These are phyloP conservation scores for Mycena olivaceomarginata DNA, from an alignment of 768 basidiomycete genomes.

Conservation along the genomic window DNA sequence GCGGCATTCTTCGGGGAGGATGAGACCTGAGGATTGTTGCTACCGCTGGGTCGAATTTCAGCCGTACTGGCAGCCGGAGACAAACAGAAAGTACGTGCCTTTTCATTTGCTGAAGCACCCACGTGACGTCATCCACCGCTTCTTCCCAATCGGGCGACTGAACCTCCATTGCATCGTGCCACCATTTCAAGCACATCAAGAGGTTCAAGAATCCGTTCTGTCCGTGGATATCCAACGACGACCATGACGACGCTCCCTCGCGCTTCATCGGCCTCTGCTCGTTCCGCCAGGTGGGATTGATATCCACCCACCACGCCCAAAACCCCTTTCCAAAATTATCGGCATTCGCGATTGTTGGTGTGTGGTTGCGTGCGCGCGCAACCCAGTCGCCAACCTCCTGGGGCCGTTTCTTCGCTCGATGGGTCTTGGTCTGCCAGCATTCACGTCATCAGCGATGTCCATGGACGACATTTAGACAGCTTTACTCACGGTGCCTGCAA, in stretches of 20 bases:
- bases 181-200: too few species aligned
- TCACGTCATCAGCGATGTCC: neutral
- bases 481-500: constrained; percentile 4
- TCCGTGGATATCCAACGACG: neutral
- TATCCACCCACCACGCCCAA: neutral
- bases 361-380: neutral
- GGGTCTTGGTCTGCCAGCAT: neutral
- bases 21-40: too few species aligned
- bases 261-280: neutral
- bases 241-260: neutral
- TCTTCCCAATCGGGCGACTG: too few species aligned
- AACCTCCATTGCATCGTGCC: too few species aligned
- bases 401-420: neutral
- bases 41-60: too few species aligned
- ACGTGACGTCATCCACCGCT: too few species aligned
- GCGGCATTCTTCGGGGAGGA: too few species aligned
- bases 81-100: too few species aligned
- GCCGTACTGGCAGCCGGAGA: too few species aligned
- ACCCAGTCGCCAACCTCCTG: constrained; percentile 10
- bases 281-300: neutral
- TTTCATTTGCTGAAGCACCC: too few species aligned
- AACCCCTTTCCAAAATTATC: neutral
- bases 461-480: neutral
- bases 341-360: neutral
- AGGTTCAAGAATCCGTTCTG: neutral